Percentiles rank a stretch among this genome's conserved stretches.
Evolutionary conservation across 805 yeast species (phyloP).

Genomic region (Spathaspora sp.): DNA sequence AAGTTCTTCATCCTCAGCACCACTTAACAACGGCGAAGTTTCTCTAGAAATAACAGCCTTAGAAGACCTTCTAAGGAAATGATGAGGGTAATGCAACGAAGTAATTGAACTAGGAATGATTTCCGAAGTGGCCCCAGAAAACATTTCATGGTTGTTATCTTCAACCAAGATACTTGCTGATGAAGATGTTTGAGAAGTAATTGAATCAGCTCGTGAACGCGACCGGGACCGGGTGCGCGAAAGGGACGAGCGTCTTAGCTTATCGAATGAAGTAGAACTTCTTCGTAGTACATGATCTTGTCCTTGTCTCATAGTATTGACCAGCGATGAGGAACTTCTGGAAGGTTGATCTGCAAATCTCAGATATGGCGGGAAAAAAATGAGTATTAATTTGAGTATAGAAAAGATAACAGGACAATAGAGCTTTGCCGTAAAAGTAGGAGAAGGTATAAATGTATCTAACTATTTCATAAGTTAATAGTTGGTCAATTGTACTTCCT

Average conservation of each 20-base stretch:
- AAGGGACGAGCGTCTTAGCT: neutral
- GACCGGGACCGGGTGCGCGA: constrained; percentile 18
- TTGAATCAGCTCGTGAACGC: constrained; percentile 29
- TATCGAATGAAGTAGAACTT: neutral
- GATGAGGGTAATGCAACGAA: constrained; percentile 70
- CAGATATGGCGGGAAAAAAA: neutral
- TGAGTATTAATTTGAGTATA: no score
- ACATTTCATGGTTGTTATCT: constrained; percentile 60
- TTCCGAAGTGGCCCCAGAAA: constrained; percentile 74
- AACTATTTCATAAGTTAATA: no score
- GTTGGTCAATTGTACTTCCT: no score
- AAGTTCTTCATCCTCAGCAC: constrained; percentile 18
- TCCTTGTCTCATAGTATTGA: neutral
- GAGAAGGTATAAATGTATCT: no score
- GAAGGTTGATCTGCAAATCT: no score
- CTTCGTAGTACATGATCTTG: neutral
- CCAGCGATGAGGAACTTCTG: neutral
- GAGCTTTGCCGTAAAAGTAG: no score
- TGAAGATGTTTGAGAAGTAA: constrained; percentile 27
- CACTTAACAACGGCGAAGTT: constrained; percentile 32
- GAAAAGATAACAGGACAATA: neutral
- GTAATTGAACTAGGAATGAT: constrained; percentile 75
- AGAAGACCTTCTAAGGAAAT: constrained; percentile 28
- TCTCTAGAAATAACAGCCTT: constrained; percentile 18
- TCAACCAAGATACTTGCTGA: constrained; percentile 31